A percentile compares a stretch with the other conserved stretches of the same genome.
phyloP scores from a whole-genome alignment of 1,139 yeast species.

The Pichia sp. region DNA sequence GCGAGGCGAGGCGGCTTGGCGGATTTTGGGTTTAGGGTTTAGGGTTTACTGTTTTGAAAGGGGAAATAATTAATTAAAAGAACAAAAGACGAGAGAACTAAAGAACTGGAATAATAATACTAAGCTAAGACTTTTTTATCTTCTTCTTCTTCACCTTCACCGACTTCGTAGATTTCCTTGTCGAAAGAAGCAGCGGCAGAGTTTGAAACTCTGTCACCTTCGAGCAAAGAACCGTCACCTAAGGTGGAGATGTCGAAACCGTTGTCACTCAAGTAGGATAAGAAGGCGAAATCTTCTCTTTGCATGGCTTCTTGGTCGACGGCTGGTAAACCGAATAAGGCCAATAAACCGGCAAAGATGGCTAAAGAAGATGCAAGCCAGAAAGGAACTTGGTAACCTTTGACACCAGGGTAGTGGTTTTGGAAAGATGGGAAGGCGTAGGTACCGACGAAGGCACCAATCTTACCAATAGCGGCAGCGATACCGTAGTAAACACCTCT shows the following conservation, averaged over 20 bases:
- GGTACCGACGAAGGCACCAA: conserved; percentile 92
- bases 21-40: no score
- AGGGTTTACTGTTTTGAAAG: no score
- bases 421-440: conserved; percentile 68
- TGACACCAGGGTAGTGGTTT: conserved; percentile 40
- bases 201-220: conserved; percentile 11
- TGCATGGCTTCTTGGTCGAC: conserved; percentile 82
- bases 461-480: conserved; percentile 88
- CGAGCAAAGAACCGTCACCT: conserved; percentile 37
- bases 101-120: no score
- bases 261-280: conserved; percentile 55
- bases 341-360: conserved; percentile 65
- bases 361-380: conserved; percentile 80
- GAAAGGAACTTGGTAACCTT: conserved; percentile 62
- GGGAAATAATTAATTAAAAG: no score
- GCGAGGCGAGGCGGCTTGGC: no score
- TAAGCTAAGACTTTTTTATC: neutral
- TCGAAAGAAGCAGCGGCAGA: conserved; percentile 8
- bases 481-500: conserved; percentile 91
- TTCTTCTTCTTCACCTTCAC: neutral
- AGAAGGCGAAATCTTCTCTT: conserved; percentile 71
- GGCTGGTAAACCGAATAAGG: conserved; percentile 72
- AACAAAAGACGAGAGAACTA: no score
- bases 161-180: conserved; percentile 9
- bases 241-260: conserved; percentile 58